A percentile compares a stretch with the other conserved stretches of the same genome.
Conservation (phyloP, 306 rosid genomes). For the Citrullus amarus region DNA sequence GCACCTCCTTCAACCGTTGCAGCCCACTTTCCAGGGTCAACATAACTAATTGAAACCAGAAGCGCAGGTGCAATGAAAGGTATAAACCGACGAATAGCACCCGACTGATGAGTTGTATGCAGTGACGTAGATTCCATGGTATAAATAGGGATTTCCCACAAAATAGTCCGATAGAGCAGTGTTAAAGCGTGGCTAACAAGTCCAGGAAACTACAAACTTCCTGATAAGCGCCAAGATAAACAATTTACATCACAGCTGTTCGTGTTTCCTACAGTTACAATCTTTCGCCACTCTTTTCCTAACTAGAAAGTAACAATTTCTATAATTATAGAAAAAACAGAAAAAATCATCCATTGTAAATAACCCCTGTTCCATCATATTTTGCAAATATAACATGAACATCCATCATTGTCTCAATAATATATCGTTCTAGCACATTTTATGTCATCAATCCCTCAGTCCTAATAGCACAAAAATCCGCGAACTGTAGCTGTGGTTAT, state of each 20-base stretch:
- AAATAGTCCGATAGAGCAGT: conserved; percentile 12
- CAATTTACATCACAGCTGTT: conserved; percentile 10
- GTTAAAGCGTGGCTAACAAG: conserved; percentile 14
- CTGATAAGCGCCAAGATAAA: conserved; percentile 10
- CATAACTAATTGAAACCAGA: conserved; percentile 69
- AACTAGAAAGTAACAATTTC: conserved; percentile 2
- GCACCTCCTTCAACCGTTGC: conserved; percentile 86
- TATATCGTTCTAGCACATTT: conserved; percentile 14
- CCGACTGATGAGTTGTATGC: conserved; percentile 20
- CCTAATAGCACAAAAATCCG: conserved; percentile 6
- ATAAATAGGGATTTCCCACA: conserved; percentile 17
- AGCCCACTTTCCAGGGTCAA: conserved; percentile 97
- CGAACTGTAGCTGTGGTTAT: conserved; percentile 18
- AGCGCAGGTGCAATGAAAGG: conserved; percentile 56
- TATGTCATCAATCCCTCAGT: conserved; percentile 11
- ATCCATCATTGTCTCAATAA: conserved; percentile 9
- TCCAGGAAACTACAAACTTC: conserved; percentile 21
- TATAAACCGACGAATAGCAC: conserved; percentile 33
- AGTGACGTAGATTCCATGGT: conserved; percentile 40
- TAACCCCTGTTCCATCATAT: conserved; percentile 7
- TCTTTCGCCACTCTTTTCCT: conserved; percentile 8
- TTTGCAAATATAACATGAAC: not conserved
- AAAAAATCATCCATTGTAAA: not conserved
- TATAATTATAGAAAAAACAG: not conserved
- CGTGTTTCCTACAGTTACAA: conserved; percentile 10